These are phyloP conservation scores for Chlamydomonas sp. DNA, from an alignment of 139 green algal species.

Conservation along the genomic window DNA sequence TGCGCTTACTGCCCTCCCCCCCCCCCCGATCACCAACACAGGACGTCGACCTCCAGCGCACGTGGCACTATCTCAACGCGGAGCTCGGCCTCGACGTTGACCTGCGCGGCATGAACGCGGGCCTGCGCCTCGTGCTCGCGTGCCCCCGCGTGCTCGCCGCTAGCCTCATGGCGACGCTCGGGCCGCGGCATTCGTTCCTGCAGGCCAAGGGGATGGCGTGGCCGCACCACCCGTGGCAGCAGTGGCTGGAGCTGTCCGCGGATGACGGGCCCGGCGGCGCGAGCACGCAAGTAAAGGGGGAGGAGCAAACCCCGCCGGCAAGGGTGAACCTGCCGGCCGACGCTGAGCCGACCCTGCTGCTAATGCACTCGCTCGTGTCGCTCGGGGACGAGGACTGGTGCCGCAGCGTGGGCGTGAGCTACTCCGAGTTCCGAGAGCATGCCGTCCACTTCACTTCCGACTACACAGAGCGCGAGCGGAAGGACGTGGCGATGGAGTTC, in stretches of 20 bases:
- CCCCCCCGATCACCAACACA: too few relatives aligned
- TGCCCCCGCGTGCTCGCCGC: constrained; percentile 13
- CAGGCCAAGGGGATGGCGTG: background rate
- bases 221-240: too few relatives aligned
- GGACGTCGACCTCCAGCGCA: constrained; percentile 2
- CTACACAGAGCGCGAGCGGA: background rate
- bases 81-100: background rate
- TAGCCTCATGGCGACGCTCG: constrained; percentile 12
- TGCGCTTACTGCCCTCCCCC: too few relatives aligned
- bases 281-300: too few relatives aligned
- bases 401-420: background rate
- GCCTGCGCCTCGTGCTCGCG: background rate
- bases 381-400: constrained; percentile 8
- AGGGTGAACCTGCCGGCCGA: too few relatives aligned
- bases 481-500: constrained; percentile 17
- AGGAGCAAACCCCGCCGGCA: too few relatives aligned
- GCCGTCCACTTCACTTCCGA: background rate
- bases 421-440: constrained; percentile 4
- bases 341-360: background rate
- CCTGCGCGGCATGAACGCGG: background rate
- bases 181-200: constrained; percentile 6
- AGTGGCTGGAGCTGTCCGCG: too few relatives aligned
- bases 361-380: background rate
- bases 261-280: too few relatives aligned
- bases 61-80: too few relatives aligned